Percentiles rank a stretch among this genome's conserved stretches.
These are phyloP conservation scores for Tricholoma matsutake DNA, from an alignment of 768 basidiomycete species.

Conservation along the genomic window DNA sequence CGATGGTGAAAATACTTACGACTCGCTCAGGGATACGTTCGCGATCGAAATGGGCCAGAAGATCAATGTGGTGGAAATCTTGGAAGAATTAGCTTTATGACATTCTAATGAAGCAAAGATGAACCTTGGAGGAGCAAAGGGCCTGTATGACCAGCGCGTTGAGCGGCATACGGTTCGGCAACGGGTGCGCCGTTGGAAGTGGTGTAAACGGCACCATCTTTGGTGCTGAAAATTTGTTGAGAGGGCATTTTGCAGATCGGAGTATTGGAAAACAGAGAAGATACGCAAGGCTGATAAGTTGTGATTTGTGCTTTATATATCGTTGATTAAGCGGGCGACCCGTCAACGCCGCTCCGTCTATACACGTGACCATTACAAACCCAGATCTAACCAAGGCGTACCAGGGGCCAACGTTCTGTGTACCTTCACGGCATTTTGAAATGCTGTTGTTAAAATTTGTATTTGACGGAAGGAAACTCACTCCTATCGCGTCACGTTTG, in stretches of 20 bases:
- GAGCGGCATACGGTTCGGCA: conserved; percentile 71
- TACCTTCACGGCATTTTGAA: too few species aligned
- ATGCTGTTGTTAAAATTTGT: too few species aligned
- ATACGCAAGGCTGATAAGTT: not conserved
- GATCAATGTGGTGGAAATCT: conserved; percentile 90
- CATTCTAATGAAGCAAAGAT: conserved; percentile 13
- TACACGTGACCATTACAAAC: not conserved
- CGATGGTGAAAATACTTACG: conserved; percentile 38
- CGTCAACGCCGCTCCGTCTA: not conserved
- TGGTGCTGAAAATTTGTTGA: conserved; percentile 48
- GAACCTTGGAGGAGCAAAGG: conserved; percentile 88
- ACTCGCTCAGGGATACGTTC: conserved; percentile 97
- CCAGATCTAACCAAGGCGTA: not conserved
- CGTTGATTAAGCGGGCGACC: not conserved
- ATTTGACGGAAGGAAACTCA: too few species aligned
- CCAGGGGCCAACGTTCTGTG: too few species aligned
- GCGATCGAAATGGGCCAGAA: conserved; percentile 89
- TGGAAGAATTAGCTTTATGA: not conserved
- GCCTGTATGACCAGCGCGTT: conserved; percentile 70
- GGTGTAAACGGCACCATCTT: conserved; percentile 70
- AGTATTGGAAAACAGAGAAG: conserved; percentile 10
- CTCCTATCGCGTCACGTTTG: too few species aligned
- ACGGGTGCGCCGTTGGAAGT: conserved; percentile 83
- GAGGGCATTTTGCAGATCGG: conserved; percentile 54
- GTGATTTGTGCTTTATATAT: conserved; percentile 7